Evolutionary conservation across 441 rosid species (phyloP).

Genomic region (Capsella rubella): DNA sequence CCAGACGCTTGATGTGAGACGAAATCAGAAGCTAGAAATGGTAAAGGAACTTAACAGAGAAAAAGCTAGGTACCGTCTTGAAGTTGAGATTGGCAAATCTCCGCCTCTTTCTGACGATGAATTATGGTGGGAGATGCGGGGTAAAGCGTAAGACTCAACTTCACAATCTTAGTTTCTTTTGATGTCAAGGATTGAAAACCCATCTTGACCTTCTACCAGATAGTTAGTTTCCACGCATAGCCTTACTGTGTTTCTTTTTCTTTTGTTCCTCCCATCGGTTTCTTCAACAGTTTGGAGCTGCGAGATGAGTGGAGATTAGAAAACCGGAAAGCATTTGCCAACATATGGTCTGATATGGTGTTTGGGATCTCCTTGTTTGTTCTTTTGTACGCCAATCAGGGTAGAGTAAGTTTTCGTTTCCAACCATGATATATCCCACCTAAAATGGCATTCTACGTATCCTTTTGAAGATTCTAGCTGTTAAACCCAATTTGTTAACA

Average conservation of each 20-base stretch:
- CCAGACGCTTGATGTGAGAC: conserved; percentile 82
- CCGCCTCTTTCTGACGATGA: conserved; percentile 97
- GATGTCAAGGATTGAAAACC: conserved; percentile 12
- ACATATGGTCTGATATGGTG: conserved; percentile 92
- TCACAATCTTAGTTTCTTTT: conserved; percentile 22
- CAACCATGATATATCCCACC: background rate
- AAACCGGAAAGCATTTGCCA: conserved; percentile 91
- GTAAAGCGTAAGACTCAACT: conserved; percentile 79
- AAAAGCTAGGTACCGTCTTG: conserved; percentile 77
- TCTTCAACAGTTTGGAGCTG: conserved; percentile 76
- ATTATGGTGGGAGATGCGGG: conserved; percentile 86
- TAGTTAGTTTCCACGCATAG: background rate
- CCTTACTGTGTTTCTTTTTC: background rate
- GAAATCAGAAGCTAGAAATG: conserved; percentile 87
- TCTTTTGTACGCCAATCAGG: conserved; percentile 86
- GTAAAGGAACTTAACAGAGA: conserved; percentile 76
- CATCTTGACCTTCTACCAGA: conserved; percentile 19
- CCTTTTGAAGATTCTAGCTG: conserved; percentile 14
- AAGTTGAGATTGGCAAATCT: conserved; percentile 94
- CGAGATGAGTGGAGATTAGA: conserved; percentile 88
- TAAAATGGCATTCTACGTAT: background rate
- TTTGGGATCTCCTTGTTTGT: conserved; percentile 84
- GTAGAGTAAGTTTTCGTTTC: conserved; percentile 62
- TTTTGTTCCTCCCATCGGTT: conserved; percentile 2
- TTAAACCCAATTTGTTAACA: conserved; percentile 2